Evolutionary conservation across 192 early-diverging fungal genomes (phyloP).

Genomic region (Backusella australiensis): DNA sequence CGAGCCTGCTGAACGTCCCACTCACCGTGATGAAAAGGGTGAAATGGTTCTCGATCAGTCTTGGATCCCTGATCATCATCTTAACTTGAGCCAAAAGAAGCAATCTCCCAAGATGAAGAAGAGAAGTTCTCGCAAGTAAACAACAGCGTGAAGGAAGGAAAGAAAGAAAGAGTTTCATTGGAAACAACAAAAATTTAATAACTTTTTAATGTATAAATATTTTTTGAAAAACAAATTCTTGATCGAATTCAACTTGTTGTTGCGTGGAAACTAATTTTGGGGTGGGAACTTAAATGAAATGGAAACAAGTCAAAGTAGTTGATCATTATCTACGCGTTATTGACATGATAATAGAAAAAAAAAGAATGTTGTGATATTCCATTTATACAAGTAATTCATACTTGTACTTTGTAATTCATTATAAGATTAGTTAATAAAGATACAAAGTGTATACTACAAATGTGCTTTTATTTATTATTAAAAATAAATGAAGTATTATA

Average conservation of each 20-base stretch:
- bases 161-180: not conserved
- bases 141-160: not conserved
- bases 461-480: too few species aligned
- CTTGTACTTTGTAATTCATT: too few species aligned
- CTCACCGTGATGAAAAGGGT: constrained; percentile 39
- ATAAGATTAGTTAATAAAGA: too few species aligned
- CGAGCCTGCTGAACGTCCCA: constrained; percentile 19
- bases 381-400: too few species aligned
- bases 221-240: not conserved
- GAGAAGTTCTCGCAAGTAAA: constrained; percentile 26
- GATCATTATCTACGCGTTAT: too few species aligned
- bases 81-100: constrained; percentile 26
- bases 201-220: not conserved
- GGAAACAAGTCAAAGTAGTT: too few species aligned
- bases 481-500: too few species aligned
- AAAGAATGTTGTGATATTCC: too few species aligned
- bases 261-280: not conserved
- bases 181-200: not conserved
- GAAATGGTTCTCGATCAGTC: constrained; percentile 44
- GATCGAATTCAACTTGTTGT: not conserved
- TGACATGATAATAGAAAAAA: too few species aligned
- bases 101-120: constrained; percentile 33
- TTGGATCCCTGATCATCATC: constrained; percentile 54
- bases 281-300: too few species aligned
- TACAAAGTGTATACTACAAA: too few species aligned